Evolutionary conservation across 164 flowering plant genomes (phyloP), one percentile per base, ranked within the genome.

Genomic region (Berberis vulgaris): DNA sequence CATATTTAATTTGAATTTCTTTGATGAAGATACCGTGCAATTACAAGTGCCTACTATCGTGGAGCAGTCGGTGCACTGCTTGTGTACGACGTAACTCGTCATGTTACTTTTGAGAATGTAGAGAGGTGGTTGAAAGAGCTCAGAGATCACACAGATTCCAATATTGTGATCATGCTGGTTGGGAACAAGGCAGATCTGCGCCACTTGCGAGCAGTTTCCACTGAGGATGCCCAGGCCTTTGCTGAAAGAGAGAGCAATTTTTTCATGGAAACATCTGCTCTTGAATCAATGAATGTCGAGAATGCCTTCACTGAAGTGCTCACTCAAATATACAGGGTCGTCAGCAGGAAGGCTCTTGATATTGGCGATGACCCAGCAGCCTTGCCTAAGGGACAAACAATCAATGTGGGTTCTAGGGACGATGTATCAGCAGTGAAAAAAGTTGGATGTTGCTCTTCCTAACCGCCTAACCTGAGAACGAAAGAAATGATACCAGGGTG

Each of bases 71-170:
- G 88, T 46, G 88, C 88, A 49, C 71, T 85, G 67, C 83, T 85
- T 26, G 90, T 82, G 45, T 84, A 84, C 61, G 89, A 85, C 62
- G 85, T 82, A 58, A 86, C 91, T 7, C 79, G 91, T 53, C 88
- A 84, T 54, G 85, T 84, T 7, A 86, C 91, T 13, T 86, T 86
- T 72, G 86, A 86, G 73, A 86, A 86, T 59, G 91, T 84, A 7
- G 86, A 86, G 75, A 82, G 91, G 71, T 86, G 91, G 91, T 74
- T 86, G 67, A 86, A 84, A 77, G 90, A 85, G 81, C 90, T 85
- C 26, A 71, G 87, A 13, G 82, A 79, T 70, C 90, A 85, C 72
- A 85, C 90, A 8, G 90, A 85, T 67, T 64, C 82, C 57, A 85
- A 79, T 70, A 85, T 85, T 52, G 87, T 86, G 62, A 82, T 84